Evolutionary conservation across 805 yeast genomes (phyloP).

Genomic region (Ogataea neopini): DNA sequence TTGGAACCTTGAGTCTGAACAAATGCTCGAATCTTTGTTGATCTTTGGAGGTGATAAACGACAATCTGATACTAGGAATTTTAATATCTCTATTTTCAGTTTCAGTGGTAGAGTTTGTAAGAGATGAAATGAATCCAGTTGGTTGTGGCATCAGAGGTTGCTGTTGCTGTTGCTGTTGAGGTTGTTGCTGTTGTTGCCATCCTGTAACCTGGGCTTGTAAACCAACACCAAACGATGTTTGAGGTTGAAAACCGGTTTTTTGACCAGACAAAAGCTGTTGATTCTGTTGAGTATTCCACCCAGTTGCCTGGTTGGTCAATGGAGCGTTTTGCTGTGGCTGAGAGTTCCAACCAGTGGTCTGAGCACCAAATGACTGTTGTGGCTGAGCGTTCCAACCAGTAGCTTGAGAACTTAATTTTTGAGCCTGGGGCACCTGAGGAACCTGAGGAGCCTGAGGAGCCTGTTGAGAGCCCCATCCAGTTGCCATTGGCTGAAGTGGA

Average conservation of each 20-base stretch:
- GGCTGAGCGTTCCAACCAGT: conserved; percentile 29
- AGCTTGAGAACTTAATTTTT: conserved; percentile 24
- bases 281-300: conserved; percentile 28
- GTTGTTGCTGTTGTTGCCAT: conserved; percentile 30
- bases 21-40: conserved; percentile 85
- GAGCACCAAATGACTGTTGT: conserved; percentile 28
- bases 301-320: conserved; percentile 40
- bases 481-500: conserved; percentile 15
- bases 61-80: conserved; percentile 74
- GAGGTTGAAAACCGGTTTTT: conserved; percentile 43
- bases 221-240: conserved; percentile 38
- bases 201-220: conserved; percentile 46
- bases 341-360: conserved; percentile 42
- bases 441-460: conserved; percentile 19
- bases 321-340: conserved; percentile 18
- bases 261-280: conserved; percentile 37
- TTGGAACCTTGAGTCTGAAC: conserved; percentile 74
- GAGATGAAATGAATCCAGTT: conserved; percentile 46
- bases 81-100: conserved; percentile 56
- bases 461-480: conserved; percentile 19
- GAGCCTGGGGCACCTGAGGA: conserved; percentile 17
- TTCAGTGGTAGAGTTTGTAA: conserved; percentile 19
- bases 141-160: conserved; percentile 41
- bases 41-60: conserved; percentile 82
- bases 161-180: conserved; percentile 15